These are phyloP conservation scores for Salix arbutifolia DNA, from an alignment of 345 rosid species.

Conservation along the genomic window DNA sequence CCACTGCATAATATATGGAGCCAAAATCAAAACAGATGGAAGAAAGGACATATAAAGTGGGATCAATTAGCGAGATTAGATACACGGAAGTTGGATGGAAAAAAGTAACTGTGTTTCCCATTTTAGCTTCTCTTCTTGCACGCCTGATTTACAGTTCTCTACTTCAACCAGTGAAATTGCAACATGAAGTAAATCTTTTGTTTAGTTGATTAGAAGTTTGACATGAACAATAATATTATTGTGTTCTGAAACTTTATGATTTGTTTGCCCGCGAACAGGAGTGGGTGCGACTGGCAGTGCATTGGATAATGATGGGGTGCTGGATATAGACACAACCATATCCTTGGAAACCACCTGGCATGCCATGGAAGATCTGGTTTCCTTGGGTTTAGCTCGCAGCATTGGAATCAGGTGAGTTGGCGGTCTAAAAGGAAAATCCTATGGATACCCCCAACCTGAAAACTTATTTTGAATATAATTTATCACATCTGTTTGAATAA, in stretches of 20 bases:
- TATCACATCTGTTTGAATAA: background rate
- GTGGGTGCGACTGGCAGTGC: constrained; percentile 75
- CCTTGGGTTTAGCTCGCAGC: constrained; percentile 83
- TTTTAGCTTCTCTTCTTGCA: background rate
- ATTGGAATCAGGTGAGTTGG: constrained; percentile 65
- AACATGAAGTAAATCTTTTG: background rate
- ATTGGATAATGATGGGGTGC: constrained; percentile 63
- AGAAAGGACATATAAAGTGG: background rate
- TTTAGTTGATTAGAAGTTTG: background rate
- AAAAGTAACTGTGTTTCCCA: background rate
- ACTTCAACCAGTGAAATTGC: background rate
- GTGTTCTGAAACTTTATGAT: background rate
- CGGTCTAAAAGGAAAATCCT: background rate
- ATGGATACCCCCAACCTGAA: background rate
- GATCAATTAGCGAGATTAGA: background rate
- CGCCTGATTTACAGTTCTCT: background rate
- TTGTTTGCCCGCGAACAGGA: constrained; percentile 37
- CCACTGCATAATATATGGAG: background rate
- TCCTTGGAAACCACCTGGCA: constrained; percentile 88
- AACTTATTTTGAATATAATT: background rate
- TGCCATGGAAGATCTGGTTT: constrained; percentile 82
- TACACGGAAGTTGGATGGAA: background rate
- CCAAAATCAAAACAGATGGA: background rate
- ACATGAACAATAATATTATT: no score
- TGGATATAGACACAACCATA: constrained; percentile 75